Base-by-base conservation (phyloP, 805 yeast genomes). In the Ogataea wickerhamii region DNA sequence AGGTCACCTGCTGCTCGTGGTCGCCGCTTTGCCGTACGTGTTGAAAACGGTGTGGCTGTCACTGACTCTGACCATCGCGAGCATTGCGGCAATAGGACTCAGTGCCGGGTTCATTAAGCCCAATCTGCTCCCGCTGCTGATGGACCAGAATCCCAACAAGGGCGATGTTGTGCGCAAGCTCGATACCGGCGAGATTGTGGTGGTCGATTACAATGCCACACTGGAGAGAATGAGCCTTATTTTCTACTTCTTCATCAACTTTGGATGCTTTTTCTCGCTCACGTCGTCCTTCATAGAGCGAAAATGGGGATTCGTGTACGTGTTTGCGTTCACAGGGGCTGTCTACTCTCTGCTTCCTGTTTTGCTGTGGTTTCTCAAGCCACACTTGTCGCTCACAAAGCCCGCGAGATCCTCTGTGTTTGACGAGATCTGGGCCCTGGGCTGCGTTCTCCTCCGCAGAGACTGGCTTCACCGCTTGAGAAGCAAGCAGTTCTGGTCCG, bases 71-170 rank as follows among this genome's bases (percentile, higher is more conserved):
- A 64, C 72, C 8, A 47, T 64, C 21, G 37, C 70, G 19, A 67
- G 67, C 12, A 55, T 69, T 19, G n/a, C 65, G 1, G 55, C 65
- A 5, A 60, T 70, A 38, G 67, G 70, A 18, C 18, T 55, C 4
- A 73, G 77, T 41, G 69, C 79, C 23, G 79, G 80, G 32, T 70
- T 71, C 38, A 73, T 74, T 43, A 74, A 74, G 45, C 74, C 78
- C 17, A 74, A 73, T 51, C 61, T 73, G 34, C 60, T 71, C 43
- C 76, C 76, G 4, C 56, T 71, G 33, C 49, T 71, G 28, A 63
- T 71, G 61, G 86, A 82, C 49, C 87, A 81, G 60, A 79, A 78
- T 57, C 73, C 78, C 26, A 68, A 72, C 53, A 65, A 73, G 29
- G 69, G 70, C 47, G 80, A 77, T 38, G 73, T 40, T 71, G 73